These are phyloP conservation scores for Bathelium albidoporum DNA, from an alignment of 495 filamentous ascomycete species.

Conservation along the genomic window DNA sequence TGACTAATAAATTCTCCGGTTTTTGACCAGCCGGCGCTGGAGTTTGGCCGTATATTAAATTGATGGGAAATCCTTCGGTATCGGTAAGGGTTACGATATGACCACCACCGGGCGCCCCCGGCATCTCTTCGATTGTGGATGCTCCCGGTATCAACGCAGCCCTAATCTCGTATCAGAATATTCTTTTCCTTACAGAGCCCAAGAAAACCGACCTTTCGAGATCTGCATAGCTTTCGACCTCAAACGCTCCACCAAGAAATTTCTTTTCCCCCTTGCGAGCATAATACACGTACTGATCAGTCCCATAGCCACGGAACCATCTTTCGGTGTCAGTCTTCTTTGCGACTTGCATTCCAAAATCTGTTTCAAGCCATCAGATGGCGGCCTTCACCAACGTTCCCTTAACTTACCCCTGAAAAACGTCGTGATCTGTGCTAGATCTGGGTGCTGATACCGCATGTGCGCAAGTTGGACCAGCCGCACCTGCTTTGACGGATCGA, in stretches of 20 bases:
- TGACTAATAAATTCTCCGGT: conserved; percentile 40
- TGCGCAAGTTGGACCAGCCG: conserved; percentile 35
- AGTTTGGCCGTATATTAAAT: conserved; percentile 47
- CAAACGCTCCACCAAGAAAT: conserved; percentile 31
- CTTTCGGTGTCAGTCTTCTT: conserved; percentile 24
- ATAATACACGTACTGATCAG: conserved; percentile 33
- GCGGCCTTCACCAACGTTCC: neutral
- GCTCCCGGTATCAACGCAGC: conserved; percentile 18
- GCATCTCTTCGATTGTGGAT: conserved; percentile 38
- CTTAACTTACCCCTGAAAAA: conserved; percentile 29
- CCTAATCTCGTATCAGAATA: neutral
- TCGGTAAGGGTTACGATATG: conserved; percentile 47
- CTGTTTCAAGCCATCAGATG: conserved; percentile 1
- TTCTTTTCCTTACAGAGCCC: neutral
- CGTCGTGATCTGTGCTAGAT: conserved; percentile 34
- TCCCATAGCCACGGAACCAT: conserved; percentile 31
- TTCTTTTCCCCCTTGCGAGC: conserved; percentile 30
- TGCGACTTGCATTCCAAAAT: conserved; percentile 32
- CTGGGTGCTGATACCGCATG: conserved; percentile 43
- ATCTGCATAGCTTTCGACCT: conserved; percentile 27
- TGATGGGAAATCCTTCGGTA: conserved; percentile 49
- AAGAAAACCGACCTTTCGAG: conserved; percentile 23
- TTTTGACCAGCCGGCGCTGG: conserved; percentile 32
- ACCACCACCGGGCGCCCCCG: conserved; percentile 48
- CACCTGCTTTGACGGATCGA: conserved; percentile 32